A percentile compares a stretch with the other conserved stretches of the same genome.
These are phyloP conservation scores for Ophiostoma sp. DNA, from an alignment of 2,329 filamentous ascomycete genomes.

Conservation along the genomic window DNA sequence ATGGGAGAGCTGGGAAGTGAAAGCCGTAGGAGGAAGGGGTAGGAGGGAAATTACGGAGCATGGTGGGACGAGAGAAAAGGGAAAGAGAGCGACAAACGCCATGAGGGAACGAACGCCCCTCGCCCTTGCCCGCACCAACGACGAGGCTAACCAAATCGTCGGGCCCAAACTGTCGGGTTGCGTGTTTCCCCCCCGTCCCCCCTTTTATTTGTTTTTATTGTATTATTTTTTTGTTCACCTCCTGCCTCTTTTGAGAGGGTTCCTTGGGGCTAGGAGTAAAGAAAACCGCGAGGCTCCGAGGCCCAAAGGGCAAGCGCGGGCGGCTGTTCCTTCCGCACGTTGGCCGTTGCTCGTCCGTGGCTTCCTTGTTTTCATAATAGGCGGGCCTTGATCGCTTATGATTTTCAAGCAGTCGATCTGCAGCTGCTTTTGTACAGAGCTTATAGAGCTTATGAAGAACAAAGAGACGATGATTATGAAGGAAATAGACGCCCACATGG, in stretches of 20 bases:
- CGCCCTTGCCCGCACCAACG: not conserved
- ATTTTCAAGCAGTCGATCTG: not conserved
- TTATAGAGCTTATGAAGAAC: not conserved
- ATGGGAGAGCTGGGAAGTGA: not conserved
- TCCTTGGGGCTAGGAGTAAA: not conserved
- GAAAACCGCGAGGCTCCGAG: not conserved
- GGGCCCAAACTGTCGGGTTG: slow-evolving; percentile 13
- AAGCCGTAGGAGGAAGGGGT: not conserved
- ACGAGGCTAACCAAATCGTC: slow-evolving; percentile 9
- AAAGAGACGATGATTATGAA: not conserved
- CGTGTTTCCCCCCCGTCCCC: not conserved
- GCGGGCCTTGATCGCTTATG: not conserved
- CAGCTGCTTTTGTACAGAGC: not conserved
- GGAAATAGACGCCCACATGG: not conserved
- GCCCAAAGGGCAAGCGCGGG: not conserved
- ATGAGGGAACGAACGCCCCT: not conserved
- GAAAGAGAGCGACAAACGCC: not conserved
- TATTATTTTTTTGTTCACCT: not conserved
- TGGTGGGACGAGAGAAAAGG: not conserved
- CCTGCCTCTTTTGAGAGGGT: not conserved
- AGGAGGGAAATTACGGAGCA: not conserved
- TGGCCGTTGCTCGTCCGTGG: not conserved
- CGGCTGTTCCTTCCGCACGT: not conserved
- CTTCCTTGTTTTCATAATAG: not conserved
- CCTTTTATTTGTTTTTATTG: not conserved